Evolutionary conservation across 352 stramenopile species (phyloP).

Genomic region (Phytophthora sp.): DNA sequence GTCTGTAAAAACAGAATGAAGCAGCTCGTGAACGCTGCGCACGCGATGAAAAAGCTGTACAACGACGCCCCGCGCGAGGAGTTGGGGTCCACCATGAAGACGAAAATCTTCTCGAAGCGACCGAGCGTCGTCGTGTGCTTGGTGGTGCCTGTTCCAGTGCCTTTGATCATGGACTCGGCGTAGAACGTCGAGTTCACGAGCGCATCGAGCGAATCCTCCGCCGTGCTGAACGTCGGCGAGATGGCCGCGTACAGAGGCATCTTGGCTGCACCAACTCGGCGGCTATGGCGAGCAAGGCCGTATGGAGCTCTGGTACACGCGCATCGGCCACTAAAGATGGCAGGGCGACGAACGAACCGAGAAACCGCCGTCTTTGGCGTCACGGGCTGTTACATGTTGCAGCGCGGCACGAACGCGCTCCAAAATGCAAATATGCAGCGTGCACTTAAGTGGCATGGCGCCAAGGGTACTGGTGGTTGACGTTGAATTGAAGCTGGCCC

Average conservation of each 20-base stretch:
- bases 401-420: not conserved
- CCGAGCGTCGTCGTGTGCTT: slow-evolving; percentile 50
- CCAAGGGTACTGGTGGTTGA: slow-evolving; percentile 9
- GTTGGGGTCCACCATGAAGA: slow-evolving; percentile 77
- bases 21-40: slow-evolving; percentile 70
- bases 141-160: slow-evolving; percentile 32
- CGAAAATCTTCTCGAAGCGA: slow-evolving; percentile 66
- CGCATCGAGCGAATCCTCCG: slow-evolving; percentile 57
- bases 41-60: slow-evolving; percentile 79
- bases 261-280: not conserved
- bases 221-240: slow-evolving; percentile 64
- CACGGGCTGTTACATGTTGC: slow-evolving; percentile 7
- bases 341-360: not conserved
- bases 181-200: slow-evolving; percentile 64
- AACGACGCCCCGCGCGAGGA: slow-evolving; percentile 67
- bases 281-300: not conserved
- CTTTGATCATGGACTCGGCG: slow-evolving; percentile 46
- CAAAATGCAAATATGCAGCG: not conserved
- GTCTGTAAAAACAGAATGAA: slow-evolving; percentile 80
- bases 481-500: slow-evolving; percentile 4
- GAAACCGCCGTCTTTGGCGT: slow-evolving; percentile 18
- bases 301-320: too few species aligned
- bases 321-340: not conserved
- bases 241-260: slow-evolving; percentile 72
- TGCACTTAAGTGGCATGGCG: not conserved